phyloP scores from a whole-genome alignment of 768 basidiomycete genomes.

The Termitomyces sp. region DNA sequence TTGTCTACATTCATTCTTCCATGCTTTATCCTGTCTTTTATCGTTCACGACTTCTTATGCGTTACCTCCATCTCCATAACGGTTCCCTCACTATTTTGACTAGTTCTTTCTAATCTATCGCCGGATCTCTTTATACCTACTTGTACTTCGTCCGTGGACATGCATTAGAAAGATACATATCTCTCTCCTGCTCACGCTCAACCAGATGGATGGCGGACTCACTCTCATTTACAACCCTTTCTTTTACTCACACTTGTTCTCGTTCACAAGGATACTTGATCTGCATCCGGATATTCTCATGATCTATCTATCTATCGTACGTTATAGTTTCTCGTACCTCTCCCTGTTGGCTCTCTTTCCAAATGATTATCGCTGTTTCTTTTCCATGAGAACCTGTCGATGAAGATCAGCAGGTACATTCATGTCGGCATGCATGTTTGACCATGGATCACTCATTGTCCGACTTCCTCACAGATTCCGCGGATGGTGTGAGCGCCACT shows the following conservation, averaged over 20 bases:
- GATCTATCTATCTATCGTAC: not conserved
- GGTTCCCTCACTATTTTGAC: not conserved
- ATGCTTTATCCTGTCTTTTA: not conserved
- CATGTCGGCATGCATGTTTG: constrained; percentile 1
- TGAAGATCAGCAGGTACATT: not conserved
- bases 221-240: constrained; percentile 6
- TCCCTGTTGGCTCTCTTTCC: not conserved
- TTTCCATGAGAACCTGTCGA: not conserved
- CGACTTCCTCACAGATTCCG: not conserved
- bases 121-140: not conserved
- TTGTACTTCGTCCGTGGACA: not conserved
- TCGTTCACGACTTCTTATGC: constrained; percentile 6
- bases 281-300: constrained; percentile 2
- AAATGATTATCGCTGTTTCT: constrained; percentile 11
- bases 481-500: not conserved
- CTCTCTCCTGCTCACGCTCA: not conserved
- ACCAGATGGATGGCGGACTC: not conserved
- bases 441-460: not conserved
- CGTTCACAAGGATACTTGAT: not conserved
- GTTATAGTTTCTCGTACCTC: not conserved
- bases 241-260: not conserved
- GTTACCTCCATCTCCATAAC: not conserved
- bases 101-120: constrained; percentile 1
- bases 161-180: not conserved
- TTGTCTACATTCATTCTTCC: not conserved